Conservation (phyloP, 2,329 filamentous ascomycete species). For the Fusarium torulosum region DNA sequence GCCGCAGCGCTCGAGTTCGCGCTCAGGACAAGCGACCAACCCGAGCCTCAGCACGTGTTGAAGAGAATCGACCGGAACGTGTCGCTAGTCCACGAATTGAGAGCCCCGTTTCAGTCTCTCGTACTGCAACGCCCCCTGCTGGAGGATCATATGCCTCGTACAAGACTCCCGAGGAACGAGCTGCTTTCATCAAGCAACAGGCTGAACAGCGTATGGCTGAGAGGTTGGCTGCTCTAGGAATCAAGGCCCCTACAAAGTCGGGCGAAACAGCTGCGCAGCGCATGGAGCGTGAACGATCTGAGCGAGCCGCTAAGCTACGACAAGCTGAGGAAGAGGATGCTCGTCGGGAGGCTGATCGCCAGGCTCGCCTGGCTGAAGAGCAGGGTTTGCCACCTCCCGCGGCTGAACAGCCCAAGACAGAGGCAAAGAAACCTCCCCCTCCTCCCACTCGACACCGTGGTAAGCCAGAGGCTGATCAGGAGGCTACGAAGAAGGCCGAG, state of each 20-base stretch:
- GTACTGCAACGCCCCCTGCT: constrained; percentile 61
- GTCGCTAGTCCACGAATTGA: constrained; percentile 62
- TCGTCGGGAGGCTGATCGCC: constrained; percentile 86
- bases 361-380: constrained; percentile 85
- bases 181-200: constrained; percentile 96
- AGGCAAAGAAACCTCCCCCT: constrained; percentile 76
- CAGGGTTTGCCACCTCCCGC: constrained; percentile 72
- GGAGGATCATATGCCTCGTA: constrained; percentile 83
- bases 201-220: constrained; percentile 98
- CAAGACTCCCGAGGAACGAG: constrained; percentile 91
- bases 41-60: constrained; percentile 56
- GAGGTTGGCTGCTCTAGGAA: constrained; percentile 89
- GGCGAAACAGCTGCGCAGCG: constrained; percentile 87
- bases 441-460: constrained; percentile 80
- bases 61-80: constrained; percentile 58
- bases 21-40: constrained; percentile 67
- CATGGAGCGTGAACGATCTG: constrained; percentile 86
- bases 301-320: constrained; percentile 86
- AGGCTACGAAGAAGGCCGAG: constrained; percentile 68
- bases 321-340: constrained; percentile 96
- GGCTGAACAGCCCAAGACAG: constrained; percentile 60
- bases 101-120: constrained; percentile 66
- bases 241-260: constrained; percentile 83
- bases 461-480: constrained; percentile 71
- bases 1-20: constrained; percentile 78